Conservation (phyloP, 2,329 filamentous ascomycete species). For the Alternaria longipes region DNA sequence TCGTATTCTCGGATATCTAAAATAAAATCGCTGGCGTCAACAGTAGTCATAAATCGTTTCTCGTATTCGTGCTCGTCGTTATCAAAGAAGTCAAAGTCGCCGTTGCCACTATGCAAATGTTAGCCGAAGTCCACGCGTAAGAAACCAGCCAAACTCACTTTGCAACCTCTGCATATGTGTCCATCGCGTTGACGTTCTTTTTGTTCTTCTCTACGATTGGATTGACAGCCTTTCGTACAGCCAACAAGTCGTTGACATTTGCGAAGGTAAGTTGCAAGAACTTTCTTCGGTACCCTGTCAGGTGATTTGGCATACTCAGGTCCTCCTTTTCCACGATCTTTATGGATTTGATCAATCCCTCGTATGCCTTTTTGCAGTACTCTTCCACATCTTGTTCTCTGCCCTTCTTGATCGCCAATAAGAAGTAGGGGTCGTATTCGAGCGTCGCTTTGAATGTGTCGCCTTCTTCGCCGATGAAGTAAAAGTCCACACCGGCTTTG, state of each 20-base stretch:
- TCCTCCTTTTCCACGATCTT: slow-evolving; percentile 90
- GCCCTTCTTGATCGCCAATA: slow-evolving; percentile 88
- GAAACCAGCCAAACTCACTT: slow-evolving; percentile 65
- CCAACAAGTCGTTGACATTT: slow-evolving; percentile 86
- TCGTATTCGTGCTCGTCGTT: slow-evolving; percentile 80
- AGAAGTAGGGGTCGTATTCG: slow-evolving; percentile 96
- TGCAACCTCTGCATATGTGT: slow-evolving; percentile 96
- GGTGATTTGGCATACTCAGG: slow-evolving; percentile 91
- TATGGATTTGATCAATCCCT: slow-evolving; percentile 82
- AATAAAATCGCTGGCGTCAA: slow-evolving; percentile 95
- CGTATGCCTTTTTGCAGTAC: slow-evolving; percentile 82
- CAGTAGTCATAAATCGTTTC: slow-evolving; percentile 78
- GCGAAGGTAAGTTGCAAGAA: slow-evolving; percentile 88
- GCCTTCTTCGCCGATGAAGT: slow-evolving; percentile 81
- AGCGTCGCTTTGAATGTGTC: slow-evolving; percentile 94
- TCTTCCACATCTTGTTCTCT: slow-evolving; percentile 95
- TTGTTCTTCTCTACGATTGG: slow-evolving; percentile 96
- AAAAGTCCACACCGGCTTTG: slow-evolving; percentile 91
- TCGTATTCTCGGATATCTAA: slow-evolving; percentile 99
- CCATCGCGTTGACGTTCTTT: slow-evolving; percentile 95
- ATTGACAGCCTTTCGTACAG: slow-evolving; percentile 83
- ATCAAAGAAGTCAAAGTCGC: slow-evolving; percentile 95
- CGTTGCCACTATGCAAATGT: slow-evolving; percentile 67
- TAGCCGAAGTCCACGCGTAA: slow-evolving; percentile 17
- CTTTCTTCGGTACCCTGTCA: slow-evolving; percentile 87